Evolutionary conservation across 495 filamentous ascomycete genomes (phyloP).

Genomic region (Penicillium alfredii): DNA sequence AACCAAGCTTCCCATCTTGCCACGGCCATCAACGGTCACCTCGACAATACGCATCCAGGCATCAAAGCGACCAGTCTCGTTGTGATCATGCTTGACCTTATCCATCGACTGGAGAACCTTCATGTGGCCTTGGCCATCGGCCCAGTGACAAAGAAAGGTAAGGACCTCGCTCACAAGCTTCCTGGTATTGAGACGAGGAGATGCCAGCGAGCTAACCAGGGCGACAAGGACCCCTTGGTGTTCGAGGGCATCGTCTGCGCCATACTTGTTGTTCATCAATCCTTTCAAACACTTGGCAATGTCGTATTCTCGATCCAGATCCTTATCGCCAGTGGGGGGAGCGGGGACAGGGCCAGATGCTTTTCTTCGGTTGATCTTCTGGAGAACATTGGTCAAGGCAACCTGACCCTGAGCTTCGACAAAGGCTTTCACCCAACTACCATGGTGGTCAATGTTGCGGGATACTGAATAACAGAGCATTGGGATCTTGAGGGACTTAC

Average conservation of each 20-base stretch:
- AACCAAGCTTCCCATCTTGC: slow-evolving; percentile 97
- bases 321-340: slow-evolving; percentile 66
- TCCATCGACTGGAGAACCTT: slow-evolving; percentile 94
- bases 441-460: slow-evolving; percentile 4
- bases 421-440: slow-evolving; percentile 87
- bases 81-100: slow-evolving; percentile 79
- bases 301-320: slow-evolving; percentile 92
- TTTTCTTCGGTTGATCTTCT: slow-evolving; percentile 86
- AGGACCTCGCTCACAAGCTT: slow-evolving; percentile 95
- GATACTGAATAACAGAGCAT: background rate
- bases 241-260: slow-evolving; percentile 89
- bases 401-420: slow-evolving; percentile 97
- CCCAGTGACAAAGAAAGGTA: slow-evolving; percentile 97
- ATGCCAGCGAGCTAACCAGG: slow-evolving; percentile 79
- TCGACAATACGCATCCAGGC: slow-evolving; percentile 99
- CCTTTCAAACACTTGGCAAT: slow-evolving; percentile 97
- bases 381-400: slow-evolving; percentile 86
- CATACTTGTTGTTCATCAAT: slow-evolving; percentile 98
- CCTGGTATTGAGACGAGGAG: slow-evolving; percentile 81
- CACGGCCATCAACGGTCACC: slow-evolving; percentile 92
- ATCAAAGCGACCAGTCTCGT: slow-evolving; percentile 94
- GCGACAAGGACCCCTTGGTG: slow-evolving; percentile 88
- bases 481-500: no score
- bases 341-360: slow-evolving; percentile 64
- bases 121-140: slow-evolving; percentile 83